These are phyloP conservation scores for Solidago caesia DNA, from an alignment of 129 eudicot genomes.

Conservation along the genomic window DNA sequence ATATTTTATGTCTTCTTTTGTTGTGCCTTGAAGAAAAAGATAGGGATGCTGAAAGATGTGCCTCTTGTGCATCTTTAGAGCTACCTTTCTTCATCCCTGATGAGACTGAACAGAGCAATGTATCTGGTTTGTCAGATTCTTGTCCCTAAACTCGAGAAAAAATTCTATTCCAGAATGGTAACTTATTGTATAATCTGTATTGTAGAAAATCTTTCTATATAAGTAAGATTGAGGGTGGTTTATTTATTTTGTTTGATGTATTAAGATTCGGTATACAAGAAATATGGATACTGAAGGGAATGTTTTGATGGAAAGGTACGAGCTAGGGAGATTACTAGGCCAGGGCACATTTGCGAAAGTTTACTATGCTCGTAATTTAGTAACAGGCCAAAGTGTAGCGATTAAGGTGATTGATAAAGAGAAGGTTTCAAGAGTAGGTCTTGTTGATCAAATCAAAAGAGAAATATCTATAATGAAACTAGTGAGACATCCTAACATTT, in stretches of 20 bases:
- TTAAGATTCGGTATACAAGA: constrained; percentile 5
- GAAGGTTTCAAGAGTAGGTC: constrained; percentile 59
- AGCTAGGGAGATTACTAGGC: constrained; percentile 77
- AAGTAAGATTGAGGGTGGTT: constrained; percentile 5
- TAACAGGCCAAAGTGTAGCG: constrained; percentile 72
- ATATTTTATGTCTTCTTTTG: constrained; percentile 25
- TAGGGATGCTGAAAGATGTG: constrained; percentile 53
- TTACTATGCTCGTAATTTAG: constrained; percentile 56
- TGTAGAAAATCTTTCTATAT: neutral
- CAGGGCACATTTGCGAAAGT: constrained; percentile 93
- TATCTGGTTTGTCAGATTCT: neutral
- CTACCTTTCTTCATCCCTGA: constrained; percentile 30
- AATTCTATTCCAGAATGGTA: neutral
- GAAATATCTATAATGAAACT: constrained; percentile 76
- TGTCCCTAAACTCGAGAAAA: constrained; percentile 17
- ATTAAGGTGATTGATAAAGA: constrained; percentile 82
- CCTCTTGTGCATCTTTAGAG: constrained; percentile 12
- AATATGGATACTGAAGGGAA: constrained; percentile 49
- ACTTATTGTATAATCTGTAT: constrained; percentile 23
- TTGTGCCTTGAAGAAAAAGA: constrained; percentile 16
- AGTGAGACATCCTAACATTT: constrained; percentile 79
- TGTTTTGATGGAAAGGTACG: constrained; percentile 71
- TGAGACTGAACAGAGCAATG: constrained; percentile 21
- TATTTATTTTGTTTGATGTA: neutral
- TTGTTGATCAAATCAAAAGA: constrained; percentile 71